Evolutionary conservation across 2,329 filamentous ascomycete species (phyloP), one percentile per base, ranked within the genome.

Genomic region (Ophiostoma sp.): DNA sequence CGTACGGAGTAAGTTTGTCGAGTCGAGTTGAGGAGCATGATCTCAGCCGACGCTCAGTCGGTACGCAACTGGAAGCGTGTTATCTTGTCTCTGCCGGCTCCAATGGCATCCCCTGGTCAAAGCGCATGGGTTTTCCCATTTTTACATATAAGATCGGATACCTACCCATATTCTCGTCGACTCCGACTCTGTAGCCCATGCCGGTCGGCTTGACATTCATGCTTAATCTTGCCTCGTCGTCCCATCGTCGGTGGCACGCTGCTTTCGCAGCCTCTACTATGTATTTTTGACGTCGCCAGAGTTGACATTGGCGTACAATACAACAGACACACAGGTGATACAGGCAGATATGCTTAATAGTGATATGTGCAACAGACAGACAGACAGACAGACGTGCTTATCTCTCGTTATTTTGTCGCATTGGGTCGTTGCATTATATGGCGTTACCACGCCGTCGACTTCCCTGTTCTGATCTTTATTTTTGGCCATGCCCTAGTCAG

Each of bases 161-260:
- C 17, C 2, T 8, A 27, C 27, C 23, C 48, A 52, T 52, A 54
- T 54, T 23, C 27, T 36, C n/a, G 5, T 48, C 36, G 27, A 57
- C 36, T 33, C 7, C 33, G 8, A 57, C 5, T 35, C 52, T 57
- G n/a, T n/a, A 52, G 39, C n/a, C 60, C 57, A 33, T 62, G 68
- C 31, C 60, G 31, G 68, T 20, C 44, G 52, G 57, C 52, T 48
- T 31, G 54, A 52, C 57, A 33, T 62, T 62, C 57, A 62, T 62
- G 57, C 57, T 62, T 33, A 20, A 62, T 62, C 27, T 17, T 62
- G 57, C 57, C 57, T 62, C 27, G 6, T 33, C 27, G 57, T 27
- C 57, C 57, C 57, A 60, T 60, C 57, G 57, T 13, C 57, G 57
- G 57, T 60, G 23, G 23, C 15, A 60, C 52, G n/a, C 52, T 57